Conservation (phyloP, 2,329 filamentous ascomycete genomes). For the Microdochium paspali region DNA sequence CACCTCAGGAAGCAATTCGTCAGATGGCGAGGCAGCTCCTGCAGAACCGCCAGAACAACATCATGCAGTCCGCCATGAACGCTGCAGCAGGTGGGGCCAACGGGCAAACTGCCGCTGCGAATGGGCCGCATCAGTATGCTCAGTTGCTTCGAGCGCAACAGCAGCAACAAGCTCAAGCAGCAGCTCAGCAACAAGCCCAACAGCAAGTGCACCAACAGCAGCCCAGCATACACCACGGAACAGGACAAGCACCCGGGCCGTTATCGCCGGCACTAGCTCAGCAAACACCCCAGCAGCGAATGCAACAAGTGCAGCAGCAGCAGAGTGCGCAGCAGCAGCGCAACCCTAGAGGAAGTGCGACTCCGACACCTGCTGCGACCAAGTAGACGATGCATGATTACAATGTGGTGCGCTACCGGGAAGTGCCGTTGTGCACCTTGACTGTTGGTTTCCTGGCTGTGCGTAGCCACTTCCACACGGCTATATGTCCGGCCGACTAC, state of each 20-base stretch:
- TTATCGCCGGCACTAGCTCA: not conserved
- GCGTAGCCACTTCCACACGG: not conserved
- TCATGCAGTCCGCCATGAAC: slow-evolving; percentile 41
- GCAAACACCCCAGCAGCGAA: not conserved
- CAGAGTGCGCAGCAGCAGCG: slow-evolving; percentile 2
- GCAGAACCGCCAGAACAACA: slow-evolving; percentile 29
- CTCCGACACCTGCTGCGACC: slow-evolving; percentile 1
- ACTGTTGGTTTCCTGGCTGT: not conserved
- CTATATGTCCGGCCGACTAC: not conserved
- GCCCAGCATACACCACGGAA: not conserved
- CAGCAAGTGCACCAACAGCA: slow-evolving; percentile 10
- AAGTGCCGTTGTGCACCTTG: no score
- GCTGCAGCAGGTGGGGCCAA: slow-evolving; percentile 38
- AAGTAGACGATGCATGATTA: not conserved
- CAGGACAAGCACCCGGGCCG: not conserved
- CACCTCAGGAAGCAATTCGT: slow-evolving; percentile 38
- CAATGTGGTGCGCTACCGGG: no score
- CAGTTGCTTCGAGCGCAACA: slow-evolving; percentile 49
- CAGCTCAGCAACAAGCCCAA: slow-evolving; percentile 9
- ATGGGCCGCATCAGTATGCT: slow-evolving; percentile 49
- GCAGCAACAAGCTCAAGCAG: slow-evolving; percentile 31
- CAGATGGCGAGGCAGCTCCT: slow-evolving; percentile 43
- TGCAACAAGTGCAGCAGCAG: not conserved
- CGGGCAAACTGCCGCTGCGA: slow-evolving; percentile 37
- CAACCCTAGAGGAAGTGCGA: not conserved